A percentile compares a stretch with the other conserved stretches of the same genome.
Conservation (phyloP, 148 eudicot species). For the Nyssa sinensis region DNA sequence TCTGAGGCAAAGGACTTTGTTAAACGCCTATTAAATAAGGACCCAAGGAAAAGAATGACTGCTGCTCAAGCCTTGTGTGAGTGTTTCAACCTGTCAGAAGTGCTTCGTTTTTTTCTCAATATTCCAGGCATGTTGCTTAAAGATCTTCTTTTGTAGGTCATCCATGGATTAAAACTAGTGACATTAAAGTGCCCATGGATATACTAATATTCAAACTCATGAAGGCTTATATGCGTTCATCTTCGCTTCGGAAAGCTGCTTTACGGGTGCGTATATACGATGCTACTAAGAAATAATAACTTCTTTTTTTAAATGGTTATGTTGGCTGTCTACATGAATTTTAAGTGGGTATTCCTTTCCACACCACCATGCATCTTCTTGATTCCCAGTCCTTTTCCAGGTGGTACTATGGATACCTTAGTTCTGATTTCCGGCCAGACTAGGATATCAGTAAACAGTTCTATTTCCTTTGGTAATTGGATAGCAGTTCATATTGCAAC, state of each 20-base stretch:
- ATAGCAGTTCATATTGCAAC: not conserved
- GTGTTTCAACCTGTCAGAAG: slow-evolving; percentile 14
- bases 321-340: not conserved
- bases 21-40: slow-evolving; percentile 43
- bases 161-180: slow-evolving; percentile 71
- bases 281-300: not conserved
- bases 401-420: not conserved
- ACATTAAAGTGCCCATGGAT: slow-evolving; percentile 65
- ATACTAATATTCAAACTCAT: slow-evolving; percentile 62
- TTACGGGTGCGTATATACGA: slow-evolving; percentile 46
- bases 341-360: not conserved
- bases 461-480: not conserved
- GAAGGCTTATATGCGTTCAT: slow-evolving; percentile 78
- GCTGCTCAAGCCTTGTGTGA: slow-evolving; percentile 51
- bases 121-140: not conserved
- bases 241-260: slow-evolving; percentile 83
- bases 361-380: not conserved
- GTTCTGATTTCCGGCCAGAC: not conserved
- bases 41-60: slow-evolving; percentile 43
- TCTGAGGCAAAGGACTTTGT: slow-evolving; percentile 48
- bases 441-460: not conserved
- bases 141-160: slow-evolving; percentile 55
- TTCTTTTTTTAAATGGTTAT: not conserved
- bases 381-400: too few species aligned
- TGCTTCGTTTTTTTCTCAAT: not conserved